Percentiles rank a stretch among this genome's conserved stretches.
phyloP scores from a whole-genome alignment of 495 filamentous ascomycete genomes.

The Baudoinia panamericana region DNA sequence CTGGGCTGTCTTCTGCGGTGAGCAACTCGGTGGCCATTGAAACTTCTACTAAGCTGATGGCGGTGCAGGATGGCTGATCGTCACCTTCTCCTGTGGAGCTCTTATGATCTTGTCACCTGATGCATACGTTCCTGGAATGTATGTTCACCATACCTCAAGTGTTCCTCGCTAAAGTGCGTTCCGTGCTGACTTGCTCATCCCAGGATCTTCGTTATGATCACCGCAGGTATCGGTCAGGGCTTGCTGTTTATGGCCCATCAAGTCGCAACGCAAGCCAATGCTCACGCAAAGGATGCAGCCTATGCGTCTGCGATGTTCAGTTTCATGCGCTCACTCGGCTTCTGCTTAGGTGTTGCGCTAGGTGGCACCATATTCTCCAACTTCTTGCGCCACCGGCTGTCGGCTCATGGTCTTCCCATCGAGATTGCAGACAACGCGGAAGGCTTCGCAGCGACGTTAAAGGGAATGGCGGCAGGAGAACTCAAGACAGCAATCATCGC shows the following conservation, averaged over 20 bases:
- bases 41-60: conserved; percentile 39
- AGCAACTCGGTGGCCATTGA: too few relatives aligned
- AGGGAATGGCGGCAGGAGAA: neutral
- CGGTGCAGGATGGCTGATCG: conserved; percentile 35
- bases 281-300: conserved; percentile 1
- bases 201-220: conserved; percentile 40
- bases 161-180: conserved; percentile 22
- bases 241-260: conserved; percentile 41
- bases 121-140: neutral
- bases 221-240: conserved; percentile 42
- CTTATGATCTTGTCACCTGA: neutral
- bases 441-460: conserved; percentile 1
- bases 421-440: conserved; percentile 1
- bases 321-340: conserved; percentile 14
- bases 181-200: conserved; percentile 36
- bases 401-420: neutral
- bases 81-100: neutral
- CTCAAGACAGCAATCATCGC: neutral
- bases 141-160: too few relatives aligned
- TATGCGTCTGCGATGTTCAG: conserved; percentile 19
- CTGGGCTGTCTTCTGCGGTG: conserved; percentile 43
- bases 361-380: conserved; percentile 49
- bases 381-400: conserved; percentile 28
- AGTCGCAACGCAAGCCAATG: conserved; percentile 34
- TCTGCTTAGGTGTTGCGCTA: conserved; percentile 43